Percentiles rank a stretch among this genome's conserved stretches.
Evolutionary conservation across 345 rosid genomes (phyloP).

Genomic region (Salix viminalis): DNA sequence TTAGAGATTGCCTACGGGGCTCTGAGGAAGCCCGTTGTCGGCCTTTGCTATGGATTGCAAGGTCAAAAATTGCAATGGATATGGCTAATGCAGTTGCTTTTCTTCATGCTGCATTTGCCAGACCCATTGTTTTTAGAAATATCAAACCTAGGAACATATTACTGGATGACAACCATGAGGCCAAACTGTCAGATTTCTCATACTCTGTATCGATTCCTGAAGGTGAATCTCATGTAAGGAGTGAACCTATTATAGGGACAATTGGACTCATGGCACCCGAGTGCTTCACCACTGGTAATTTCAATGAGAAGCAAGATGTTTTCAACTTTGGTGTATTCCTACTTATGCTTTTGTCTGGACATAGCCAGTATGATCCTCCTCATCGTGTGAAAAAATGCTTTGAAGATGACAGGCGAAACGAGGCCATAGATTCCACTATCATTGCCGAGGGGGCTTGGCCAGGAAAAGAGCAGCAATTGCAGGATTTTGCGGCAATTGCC

Average conservation of each 20-base stretch:
- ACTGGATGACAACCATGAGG: not conserved
- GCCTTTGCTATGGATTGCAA: constrained; percentile 10
- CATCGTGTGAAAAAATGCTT: no score
- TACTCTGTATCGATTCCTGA: constrained; percentile 11
- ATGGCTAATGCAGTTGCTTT: constrained; percentile 17
- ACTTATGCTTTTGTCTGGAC: constrained; percentile 17
- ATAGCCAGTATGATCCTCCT: not conserved
- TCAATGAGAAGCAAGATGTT: constrained; percentile 29
- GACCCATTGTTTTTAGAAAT: constrained; percentile 13
- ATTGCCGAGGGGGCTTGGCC: no score
- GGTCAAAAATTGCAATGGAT: constrained; percentile 23
- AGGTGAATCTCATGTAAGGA: constrained; percentile 14
- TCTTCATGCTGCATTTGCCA: constrained; percentile 24
- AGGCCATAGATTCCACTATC: no score
- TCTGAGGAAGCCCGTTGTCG: not conserved
- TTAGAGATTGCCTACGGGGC: no score
- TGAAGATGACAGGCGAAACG: no score
- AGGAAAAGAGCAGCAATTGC: no score
- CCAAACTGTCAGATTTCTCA: constrained; percentile 18
- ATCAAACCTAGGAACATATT: not conserved
- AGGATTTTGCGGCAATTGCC: no score
- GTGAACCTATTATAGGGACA: not conserved
- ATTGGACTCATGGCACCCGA: constrained; percentile 6
- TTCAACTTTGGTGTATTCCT: constrained; percentile 14
- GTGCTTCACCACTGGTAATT: not conserved